These are phyloP conservation scores for Alternaria infectoria DNA, from an alignment of 2,329 filamentous ascomycete genomes.

Conservation along the genomic window DNA sequence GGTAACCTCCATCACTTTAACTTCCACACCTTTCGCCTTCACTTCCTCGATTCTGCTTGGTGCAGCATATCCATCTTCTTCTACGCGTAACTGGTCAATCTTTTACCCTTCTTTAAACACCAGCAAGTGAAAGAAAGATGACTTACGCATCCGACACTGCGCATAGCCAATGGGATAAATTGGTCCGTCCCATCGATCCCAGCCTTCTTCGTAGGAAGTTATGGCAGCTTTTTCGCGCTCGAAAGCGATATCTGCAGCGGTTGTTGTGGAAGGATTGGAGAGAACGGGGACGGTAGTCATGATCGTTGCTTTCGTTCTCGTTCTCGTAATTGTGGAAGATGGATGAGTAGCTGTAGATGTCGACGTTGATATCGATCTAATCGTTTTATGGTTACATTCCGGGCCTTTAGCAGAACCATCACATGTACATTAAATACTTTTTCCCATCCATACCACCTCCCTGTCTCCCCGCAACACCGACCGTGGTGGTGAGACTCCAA, in stretches of 20 bases:
- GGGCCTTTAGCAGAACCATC: fast-evolving
- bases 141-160: conserved; percentile 32
- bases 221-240: conserved; percentile 32
- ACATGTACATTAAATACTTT: background rate
- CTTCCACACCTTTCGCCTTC: background rate
- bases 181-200: conserved; percentile 36
- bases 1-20: background rate
- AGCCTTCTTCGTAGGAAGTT: conserved; percentile 34
- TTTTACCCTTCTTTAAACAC: too few relatives aligned
- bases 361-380: background rate
- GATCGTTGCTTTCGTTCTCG: background rate
- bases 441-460: background rate
- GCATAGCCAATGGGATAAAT: conserved; percentile 29
- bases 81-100: background rate
- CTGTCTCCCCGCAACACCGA: background rate
- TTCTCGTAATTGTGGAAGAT: background rate
- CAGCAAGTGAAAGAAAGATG: background rate
- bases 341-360: background rate
- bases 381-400: background rate
- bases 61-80: conserved; percentile 1
- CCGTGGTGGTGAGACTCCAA: background rate
- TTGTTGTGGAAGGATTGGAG: background rate
- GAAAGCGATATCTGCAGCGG: conserved; percentile 24
- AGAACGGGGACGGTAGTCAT: background rate
- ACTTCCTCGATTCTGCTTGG: background rate